Conservation (phyloP, 1,139 yeast genomes). For the Suhomyces guaymorum region DNA sequence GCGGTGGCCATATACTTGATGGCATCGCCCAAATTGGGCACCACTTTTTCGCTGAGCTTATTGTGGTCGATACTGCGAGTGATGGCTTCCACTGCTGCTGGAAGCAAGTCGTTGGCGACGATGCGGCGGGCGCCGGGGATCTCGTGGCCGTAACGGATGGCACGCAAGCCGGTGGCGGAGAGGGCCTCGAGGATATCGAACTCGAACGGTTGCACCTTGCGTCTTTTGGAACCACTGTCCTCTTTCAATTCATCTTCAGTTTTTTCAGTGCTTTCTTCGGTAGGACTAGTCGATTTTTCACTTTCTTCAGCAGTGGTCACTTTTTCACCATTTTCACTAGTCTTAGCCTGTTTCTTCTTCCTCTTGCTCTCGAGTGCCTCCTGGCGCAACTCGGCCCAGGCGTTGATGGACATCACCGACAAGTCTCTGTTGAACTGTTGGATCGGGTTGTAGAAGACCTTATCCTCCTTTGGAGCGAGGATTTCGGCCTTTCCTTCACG, state of each 20-base stretch:
- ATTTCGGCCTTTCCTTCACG: slow-evolving; percentile 83
- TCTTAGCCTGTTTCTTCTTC: slow-evolving; percentile 21
- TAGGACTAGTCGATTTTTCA: too few species aligned
- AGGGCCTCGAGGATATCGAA: slow-evolving; percentile 82
- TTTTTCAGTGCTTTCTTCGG: too few species aligned
- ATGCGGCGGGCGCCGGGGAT: slow-evolving; percentile 70
- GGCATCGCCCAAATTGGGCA: slow-evolving; percentile 83
- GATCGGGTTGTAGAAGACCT: slow-evolving; percentile 92
- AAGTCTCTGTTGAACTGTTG: slow-evolving; percentile 95
- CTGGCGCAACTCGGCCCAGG: slow-evolving; percentile 64
- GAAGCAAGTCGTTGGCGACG: slow-evolving; percentile 85
- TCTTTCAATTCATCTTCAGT: too few species aligned
- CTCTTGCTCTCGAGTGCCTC: slow-evolving; percentile 32
- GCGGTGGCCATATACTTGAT: slow-evolving; percentile 66
- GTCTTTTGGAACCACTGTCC: too few species aligned
- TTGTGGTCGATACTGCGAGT: slow-evolving; percentile 70
- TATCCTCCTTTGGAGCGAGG: slow-evolving; percentile 72
- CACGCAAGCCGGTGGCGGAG: slow-evolving; percentile 93
- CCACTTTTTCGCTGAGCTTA: slow-evolving; percentile 52
- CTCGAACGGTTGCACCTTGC: slow-evolving; percentile 12
- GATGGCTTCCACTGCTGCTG: slow-evolving; percentile 85
- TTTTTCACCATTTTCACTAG: slow-evolving; percentile 1
- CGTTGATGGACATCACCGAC: slow-evolving; percentile 79
- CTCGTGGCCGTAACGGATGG: slow-evolving; percentile 90
- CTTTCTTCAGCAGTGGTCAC: too few species aligned